These are phyloP conservation scores for Lophium mytilinum DNA, from an alignment of 495 filamentous ascomycete genomes.

Conservation along the genomic window DNA sequence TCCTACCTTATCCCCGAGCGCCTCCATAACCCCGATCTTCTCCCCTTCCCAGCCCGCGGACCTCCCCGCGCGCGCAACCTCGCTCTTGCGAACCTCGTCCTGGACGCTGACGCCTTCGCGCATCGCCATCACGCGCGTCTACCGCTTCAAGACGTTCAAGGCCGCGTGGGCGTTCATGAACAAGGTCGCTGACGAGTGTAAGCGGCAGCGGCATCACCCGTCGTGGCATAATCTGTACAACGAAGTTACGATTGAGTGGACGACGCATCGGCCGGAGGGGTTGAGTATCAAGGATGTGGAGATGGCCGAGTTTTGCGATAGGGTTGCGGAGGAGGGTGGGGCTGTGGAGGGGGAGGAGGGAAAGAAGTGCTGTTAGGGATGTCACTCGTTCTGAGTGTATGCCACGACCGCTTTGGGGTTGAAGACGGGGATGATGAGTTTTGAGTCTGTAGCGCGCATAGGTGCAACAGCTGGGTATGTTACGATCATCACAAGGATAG, in stretches of 20 bases:
- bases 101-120: constrained; percentile 11
- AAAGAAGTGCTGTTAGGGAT: not conserved
- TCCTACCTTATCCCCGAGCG: not conserved
- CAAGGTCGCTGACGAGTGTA: constrained; percentile 17
- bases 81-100: constrained; percentile 1
- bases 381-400: too few relatives aligned
- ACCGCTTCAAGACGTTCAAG: constrained; percentile 15
- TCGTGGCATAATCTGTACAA: constrained; percentile 23
- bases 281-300: constrained; percentile 20
- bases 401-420: too few relatives aligned
- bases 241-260: constrained; percentile 18
- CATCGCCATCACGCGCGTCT: constrained; percentile 13
- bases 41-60: constrained; percentile 7
- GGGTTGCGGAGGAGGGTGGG: constrained; percentile 8
- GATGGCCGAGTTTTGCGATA: constrained; percentile 24
- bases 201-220: constrained; percentile 17
- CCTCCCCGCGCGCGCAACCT: constrained; percentile 6
- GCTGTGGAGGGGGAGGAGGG: not conserved
- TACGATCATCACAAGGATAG: too few relatives aligned
- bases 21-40: constrained; percentile 4
- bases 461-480: too few relatives aligned
- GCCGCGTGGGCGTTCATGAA: constrained; percentile 21
- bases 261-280: constrained; percentile 20
- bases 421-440: too few relatives aligned
- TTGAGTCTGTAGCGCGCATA: too few relatives aligned